A percentile compares a stretch with the other conserved stretches of the same genome.
Conservation (phyloP, 345 rosid genomes). For the Brassica napus region Da-Ae NC_063448.1:55060501-55061000, state of each 20-base stretch:
- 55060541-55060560: constrained; percentile 85
- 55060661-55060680: constrained; percentile 82
- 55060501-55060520: constrained; percentile 67
- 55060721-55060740: background rate
- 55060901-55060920: constrained; percentile 52
- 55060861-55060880: constrained; percentile 14
- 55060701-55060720: constrained; percentile 91
- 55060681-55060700: constrained; percentile 80
- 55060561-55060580: constrained; percentile 77
- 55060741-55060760: constrained; percentile 21
- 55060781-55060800: constrained; percentile 17
- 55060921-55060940: constrained; percentile 75
- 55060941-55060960: constrained; percentile 66
- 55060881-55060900: constrained; percentile 66
- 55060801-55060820: constrained; percentile 14
- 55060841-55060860: constrained; percentile 28
- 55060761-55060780: background rate
- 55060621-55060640: constrained; percentile 86
- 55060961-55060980: background rate
- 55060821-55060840: constrained; percentile 27
- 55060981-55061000: background rate
- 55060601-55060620: constrained; percentile 87
- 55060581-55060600: constrained; percentile 93
- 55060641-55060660: constrained; percentile 86
- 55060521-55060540: constrained; percentile 86